Conservation (phyloP, 2,329 filamentous ascomycete genomes). For the Colletotrichum lentis region DNA sequence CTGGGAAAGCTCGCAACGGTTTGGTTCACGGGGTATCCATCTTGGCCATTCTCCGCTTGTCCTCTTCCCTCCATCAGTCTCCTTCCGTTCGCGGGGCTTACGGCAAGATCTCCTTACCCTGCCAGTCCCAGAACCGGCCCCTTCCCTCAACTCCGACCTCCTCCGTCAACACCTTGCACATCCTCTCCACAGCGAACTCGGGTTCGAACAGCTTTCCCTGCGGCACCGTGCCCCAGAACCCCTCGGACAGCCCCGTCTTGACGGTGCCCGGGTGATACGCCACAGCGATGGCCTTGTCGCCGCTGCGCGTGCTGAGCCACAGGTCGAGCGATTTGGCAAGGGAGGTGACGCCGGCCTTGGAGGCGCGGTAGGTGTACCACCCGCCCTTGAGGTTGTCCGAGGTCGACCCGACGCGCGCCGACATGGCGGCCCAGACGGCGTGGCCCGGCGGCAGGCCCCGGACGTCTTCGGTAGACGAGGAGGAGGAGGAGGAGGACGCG, state of each 20-base stretch:
- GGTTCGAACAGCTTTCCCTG: slow-evolving; percentile 70
- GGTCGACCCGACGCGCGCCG: slow-evolving; percentile 78
- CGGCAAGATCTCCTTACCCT: slow-evolving; percentile 68
- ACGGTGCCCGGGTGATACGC: slow-evolving; percentile 84
- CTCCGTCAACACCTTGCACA: slow-evolving; percentile 66
- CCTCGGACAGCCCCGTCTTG: slow-evolving; percentile 74
- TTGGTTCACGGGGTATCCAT: background rate
- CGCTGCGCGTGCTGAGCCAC: slow-evolving; percentile 64
- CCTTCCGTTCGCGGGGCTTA: slow-evolving; percentile 46
- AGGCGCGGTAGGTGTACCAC: slow-evolving; percentile 83
- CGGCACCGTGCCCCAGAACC: slow-evolving; percentile 73
- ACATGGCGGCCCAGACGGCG: slow-evolving; percentile 77
- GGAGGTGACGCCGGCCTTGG: slow-evolving; percentile 78
- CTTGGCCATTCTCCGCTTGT: too few species aligned
- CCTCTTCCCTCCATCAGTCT: background rate
- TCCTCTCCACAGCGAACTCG: slow-evolving; percentile 70
- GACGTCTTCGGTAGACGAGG: slow-evolving; percentile 3
- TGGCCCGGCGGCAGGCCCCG: slow-evolving; percentile 47
- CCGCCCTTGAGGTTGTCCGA: slow-evolving; percentile 77
- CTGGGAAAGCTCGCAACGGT: background rate
- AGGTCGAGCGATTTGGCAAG: slow-evolving; percentile 76
- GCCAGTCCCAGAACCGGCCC: slow-evolving; percentile 75
- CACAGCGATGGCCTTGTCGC: slow-evolving; percentile 71
- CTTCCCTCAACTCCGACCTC: slow-evolving; percentile 60
- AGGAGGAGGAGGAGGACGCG: slow-evolving; percentile 8